Base-by-base conservation (phyloP, 805 yeast species). In the Candida anglica region DNA sequence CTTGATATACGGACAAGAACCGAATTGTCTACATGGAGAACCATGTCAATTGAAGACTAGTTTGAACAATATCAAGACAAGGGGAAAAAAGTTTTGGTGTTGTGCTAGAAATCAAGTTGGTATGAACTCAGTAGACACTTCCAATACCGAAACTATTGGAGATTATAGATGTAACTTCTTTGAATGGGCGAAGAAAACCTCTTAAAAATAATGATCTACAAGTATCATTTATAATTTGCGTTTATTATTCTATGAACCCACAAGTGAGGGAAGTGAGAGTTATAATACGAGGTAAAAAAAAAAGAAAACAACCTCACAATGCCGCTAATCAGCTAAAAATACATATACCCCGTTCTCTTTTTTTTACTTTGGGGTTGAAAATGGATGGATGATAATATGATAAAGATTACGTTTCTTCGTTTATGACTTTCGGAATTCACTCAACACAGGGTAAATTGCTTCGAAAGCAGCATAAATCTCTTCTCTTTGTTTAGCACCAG, bases 401-500 rank as follows among this genome's bases (percentile, higher is more conserved):
- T 9, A 18, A 19, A 30, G 30, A 19, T n/a, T n/a, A n/a, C n/a
- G n/a, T n/a, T n/a, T n/a, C n/a, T n/a, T n/a, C 6, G 32, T 29
- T 60, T 54, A 79, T 37, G 77, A 75, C 63, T 93, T 93, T 60
- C 98, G 81, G 71, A 91, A 93, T 73, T 93, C 98, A 69, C 94
- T 89, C 73, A 93, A 73, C 63, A 93, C 98, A 32, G 98, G 98
- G 63, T 91, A 93, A 33, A 93, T 93, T 40, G 97, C 95, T 60
- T 91, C 98, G 60, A 93, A 93, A 4, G 98, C 98, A 50, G 89
- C 95, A 58, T 93, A 93, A 44, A 93, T 93, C 62, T 93, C 98
- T 60, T 93, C 98, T 62, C 98, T 83, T 63, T 93, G 97, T 61
- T 93, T 93, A 14, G 98, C 98, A 71, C 98, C 98, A 6, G 98